Evolutionary conservation across 2,329 filamentous ascomycete species (phyloP).

Genomic region (Epichloe uncinata): DNA sequence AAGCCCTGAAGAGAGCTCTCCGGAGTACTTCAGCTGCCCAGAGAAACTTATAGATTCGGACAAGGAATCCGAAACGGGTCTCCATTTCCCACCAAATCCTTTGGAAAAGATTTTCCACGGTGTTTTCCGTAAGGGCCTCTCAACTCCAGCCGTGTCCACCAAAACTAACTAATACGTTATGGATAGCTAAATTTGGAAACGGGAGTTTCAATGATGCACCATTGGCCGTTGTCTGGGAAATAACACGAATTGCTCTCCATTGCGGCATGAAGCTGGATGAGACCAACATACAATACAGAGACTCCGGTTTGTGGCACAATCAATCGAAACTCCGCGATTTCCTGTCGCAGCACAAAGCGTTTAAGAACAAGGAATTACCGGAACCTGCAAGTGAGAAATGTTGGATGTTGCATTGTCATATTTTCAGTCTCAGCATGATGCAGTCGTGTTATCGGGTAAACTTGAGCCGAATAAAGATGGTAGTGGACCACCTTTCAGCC

Average conservation of each 20-base stretch:
- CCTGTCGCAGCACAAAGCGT: slow-evolving; percentile 25
- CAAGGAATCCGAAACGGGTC: not conserved
- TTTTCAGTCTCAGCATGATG: slow-evolving; percentile 22
- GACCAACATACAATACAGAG: slow-evolving; percentile 21
- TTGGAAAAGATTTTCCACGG: slow-evolving; percentile 17
- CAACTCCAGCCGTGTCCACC: not conserved
- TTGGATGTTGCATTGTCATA: slow-evolving; percentile 31
- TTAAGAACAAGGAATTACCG: slow-evolving; percentile 34
- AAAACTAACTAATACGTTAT: not conserved
- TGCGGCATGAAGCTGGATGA: slow-evolving; percentile 28
- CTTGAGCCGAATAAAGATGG: slow-evolving; percentile 24
- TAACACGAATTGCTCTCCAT: slow-evolving; percentile 32
- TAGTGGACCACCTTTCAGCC: slow-evolving; percentile 27
- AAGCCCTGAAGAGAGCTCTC: not conserved
- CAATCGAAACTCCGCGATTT: slow-evolving; percentile 29
- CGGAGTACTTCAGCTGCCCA: slow-evolving; percentile 10
- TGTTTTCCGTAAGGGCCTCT: slow-evolving; percentile 26
- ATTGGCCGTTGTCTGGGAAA: slow-evolving; percentile 38
- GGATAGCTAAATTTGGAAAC: slow-evolving; percentile 25
- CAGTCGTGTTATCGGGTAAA: slow-evolving; percentile 29
- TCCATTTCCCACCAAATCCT: not conserved
- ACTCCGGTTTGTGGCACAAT: slow-evolving; percentile 24
- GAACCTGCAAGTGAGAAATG: slow-evolving; percentile 28
- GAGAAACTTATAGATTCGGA: slow-evolving; percentile 7
- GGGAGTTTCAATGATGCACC: slow-evolving; percentile 29